phyloP scores from a whole-genome alignment of 75 land plant genomes.

The Adiantum capillusveneris region DNA sequence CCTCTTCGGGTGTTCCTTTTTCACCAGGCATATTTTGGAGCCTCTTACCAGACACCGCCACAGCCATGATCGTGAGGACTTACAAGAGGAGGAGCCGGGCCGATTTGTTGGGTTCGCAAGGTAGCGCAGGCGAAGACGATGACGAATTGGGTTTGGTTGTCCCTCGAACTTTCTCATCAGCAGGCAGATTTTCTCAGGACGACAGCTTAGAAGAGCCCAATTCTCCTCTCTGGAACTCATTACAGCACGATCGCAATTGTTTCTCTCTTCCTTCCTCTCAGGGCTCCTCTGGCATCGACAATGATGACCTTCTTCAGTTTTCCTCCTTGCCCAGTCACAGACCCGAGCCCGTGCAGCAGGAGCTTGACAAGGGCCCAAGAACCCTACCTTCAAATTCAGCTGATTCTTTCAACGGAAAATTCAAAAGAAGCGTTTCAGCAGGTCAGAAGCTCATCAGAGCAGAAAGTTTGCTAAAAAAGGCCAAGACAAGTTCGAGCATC shows the following conservation, averaged over 20 bases:
- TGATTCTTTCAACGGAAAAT: neutral
- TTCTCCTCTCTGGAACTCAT: conserved; percentile 26
- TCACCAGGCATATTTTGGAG: no score
- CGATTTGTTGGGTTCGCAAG: conserved; percentile 12
- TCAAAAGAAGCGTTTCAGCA: neutral
- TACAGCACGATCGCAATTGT: conserved; percentile 9
- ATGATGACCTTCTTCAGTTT: neutral
- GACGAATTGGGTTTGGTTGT: conserved; percentile 8
- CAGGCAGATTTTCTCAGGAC: neutral
- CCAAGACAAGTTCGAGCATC: neutral
- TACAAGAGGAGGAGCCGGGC: conserved; percentile 62
- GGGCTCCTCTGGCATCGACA: conserved; percentile 18
- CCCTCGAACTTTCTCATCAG: conserved; percentile 3
- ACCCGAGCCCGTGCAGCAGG: neutral
- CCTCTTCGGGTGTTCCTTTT: no score
- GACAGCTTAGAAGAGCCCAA: neutral
- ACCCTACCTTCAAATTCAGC: neutral
- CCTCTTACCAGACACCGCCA: neutral
- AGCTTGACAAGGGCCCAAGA: no score
- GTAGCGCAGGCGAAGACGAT: conserved; percentile 14
- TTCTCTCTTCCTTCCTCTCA: conserved; percentile 19
- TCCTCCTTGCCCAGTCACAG: neutral
- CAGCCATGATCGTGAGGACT: conserved; percentile 60
- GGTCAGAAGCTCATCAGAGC: conserved; percentile 3
- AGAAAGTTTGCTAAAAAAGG: neutral